Evolutionary conservation across 805 yeast species (phyloP), one percentile per base, ranked within the genome.

Genomic region (Alloascoidea hylecoeti): DNA sequence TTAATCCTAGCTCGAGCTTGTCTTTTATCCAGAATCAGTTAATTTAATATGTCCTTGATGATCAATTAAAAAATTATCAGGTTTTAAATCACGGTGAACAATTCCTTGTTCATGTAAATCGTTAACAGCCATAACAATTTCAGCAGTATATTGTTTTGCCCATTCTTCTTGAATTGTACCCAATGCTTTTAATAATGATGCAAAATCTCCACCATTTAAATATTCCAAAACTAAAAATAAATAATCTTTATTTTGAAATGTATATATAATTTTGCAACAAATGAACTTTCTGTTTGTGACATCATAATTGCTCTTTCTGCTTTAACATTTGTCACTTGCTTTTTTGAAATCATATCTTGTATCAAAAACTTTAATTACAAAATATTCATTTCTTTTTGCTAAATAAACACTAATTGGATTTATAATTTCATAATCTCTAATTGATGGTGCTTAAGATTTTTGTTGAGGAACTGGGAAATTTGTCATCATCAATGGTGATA

Each of bases 271-370:
- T 79, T 86, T 1, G 95, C 97, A 42, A 92, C 96, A 52, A 80
- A 85, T 0, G 95, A 92, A 30, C 89, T 80, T 9, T 86, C 89
- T 2, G 94, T 73, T 52, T 92, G 97, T 2, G 94, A 78, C 94
- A 92, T 92, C 86, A 92, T 78, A n/a, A 89, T 89, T 0, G 96
- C 96, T 35, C 98, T 63, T 55, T 94, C 99, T 1, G 95, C 82
- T 49, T 81, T 82, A 19, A 94, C 95, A 53, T 92, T 92, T 16
- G 88, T 75, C 3, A 89, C 89, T 61, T 92, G 98, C 63, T 94
- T 94, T 59, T 89, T 92, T 2, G 95, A 88, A 43, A 92, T 78
- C 97, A 92, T 92, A 56, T 92, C 97, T 71, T 56, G 94, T 92
- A 48, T 78, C 83, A 44, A 92, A 61, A 12, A 85, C 92, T 55